Conservation (phyloP, 805 yeast species). For the Ogataea henricii region DNA sequence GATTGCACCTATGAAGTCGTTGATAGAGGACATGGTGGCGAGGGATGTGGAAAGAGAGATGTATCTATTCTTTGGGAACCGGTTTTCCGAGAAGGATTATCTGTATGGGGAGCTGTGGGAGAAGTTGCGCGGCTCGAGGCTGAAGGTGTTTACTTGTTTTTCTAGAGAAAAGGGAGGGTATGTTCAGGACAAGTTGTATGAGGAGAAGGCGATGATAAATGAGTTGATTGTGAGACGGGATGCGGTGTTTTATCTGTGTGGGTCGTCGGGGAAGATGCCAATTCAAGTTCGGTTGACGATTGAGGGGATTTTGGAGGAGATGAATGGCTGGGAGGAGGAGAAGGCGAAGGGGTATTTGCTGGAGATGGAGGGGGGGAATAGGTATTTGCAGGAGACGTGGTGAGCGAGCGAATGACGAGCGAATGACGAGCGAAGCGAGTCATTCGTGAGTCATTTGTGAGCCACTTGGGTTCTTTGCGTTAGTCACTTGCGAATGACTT, state of each 20-base stretch:
- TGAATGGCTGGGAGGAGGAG: constrained; percentile 41
- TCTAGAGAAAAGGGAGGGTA: constrained; percentile 60
- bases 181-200: constrained; percentile 74
- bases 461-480: neutral
- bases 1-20: constrained; percentile 84
- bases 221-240: constrained; percentile 52
- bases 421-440: neutral
- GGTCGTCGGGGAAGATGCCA: constrained; percentile 96
- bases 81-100: constrained; percentile 66
- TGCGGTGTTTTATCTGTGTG: constrained; percentile 82
- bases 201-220: constrained; percentile 48
- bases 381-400: constrained; percentile 92
- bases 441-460: neutral
- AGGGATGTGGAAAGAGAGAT: constrained; percentile 35
- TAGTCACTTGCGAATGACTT: too few relatives aligned
- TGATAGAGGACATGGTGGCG: constrained; percentile 47
- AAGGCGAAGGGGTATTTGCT: constrained; percentile 54
- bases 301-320: constrained; percentile 56
- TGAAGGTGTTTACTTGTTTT: constrained; percentile 47
- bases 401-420: constrained; percentile 37
- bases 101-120: constrained; percentile 62
- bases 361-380: constrained; percentile 60
- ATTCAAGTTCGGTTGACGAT: constrained; percentile 71
- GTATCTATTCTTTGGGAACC: constrained; percentile 72
- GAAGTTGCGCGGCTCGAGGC: constrained; percentile 34